Base-by-base conservation (phyloP, 768 basidiomycete genomes). In the Artomyces pyxidatus region DNA sequence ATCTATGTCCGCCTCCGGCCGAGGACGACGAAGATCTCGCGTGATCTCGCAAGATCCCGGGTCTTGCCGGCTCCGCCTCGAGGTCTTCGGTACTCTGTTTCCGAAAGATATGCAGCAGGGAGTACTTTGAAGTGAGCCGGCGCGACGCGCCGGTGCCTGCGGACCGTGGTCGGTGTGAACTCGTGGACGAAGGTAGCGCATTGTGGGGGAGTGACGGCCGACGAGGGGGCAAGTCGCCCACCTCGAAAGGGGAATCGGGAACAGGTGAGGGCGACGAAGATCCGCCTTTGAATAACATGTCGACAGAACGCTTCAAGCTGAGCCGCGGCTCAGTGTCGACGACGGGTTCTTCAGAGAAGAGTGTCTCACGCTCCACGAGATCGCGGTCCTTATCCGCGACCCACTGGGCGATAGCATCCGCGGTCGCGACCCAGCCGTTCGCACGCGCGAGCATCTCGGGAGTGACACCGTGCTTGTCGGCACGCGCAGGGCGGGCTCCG, bases 401-500 rank as follows among this genome's bases (percentile, higher is more conserved):
- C 77, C 86, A 89, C 3, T 81, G 71, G 17, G 72, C 72, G 21
- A 97, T 69, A 4, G 86, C 67, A 4, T 82, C 75, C 1, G 88
- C 89, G 55, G 86, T 86, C 49, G 87, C 83, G 1, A 81, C 65
- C 77, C 84, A 87, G 1, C 88, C 87, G 58, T 88, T 81, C 58
- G 85, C 78, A 37, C 78, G 75, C 7, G 94, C 93, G 39, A 96
- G 76, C 58, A 75, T 76, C 61, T 90, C 88, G 19, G 95, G 87
- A 1, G 88, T 94, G 53, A 90, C 71, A 4, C 91, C 92, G 67
- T 92, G 85, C 63, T 98, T 99, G 69, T 99, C 95, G 5, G 83
- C 64, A 39, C 82, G 79, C 63, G 85, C 75, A 17, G 92, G 80
- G 51, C 80, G 75, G 8, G 95, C 96, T 41, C 93, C 93, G 54